phyloP scores from a whole-genome alignment of 257 asterid genomes.

The Scutellaria baicalensis region DNA sequence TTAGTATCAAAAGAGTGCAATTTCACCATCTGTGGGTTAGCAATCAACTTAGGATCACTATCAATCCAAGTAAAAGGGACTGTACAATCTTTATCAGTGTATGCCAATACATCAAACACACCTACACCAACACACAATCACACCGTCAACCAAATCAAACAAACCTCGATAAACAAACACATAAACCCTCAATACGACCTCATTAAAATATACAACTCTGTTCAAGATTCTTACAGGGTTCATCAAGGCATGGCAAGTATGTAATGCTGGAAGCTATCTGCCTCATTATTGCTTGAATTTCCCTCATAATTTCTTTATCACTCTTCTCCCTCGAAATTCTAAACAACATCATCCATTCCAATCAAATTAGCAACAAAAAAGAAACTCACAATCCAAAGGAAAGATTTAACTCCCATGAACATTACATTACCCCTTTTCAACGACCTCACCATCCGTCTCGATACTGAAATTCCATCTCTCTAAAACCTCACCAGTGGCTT shows the following conservation, averaged over 20 bases:
- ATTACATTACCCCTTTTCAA: slow-evolving; percentile 67
- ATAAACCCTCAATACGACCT: background rate
- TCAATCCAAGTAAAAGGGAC: slow-evolving; percentile 92
- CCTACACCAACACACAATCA: slow-evolving; percentile 28
- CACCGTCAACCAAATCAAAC: background rate
- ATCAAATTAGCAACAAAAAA: background rate
- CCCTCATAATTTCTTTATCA: slow-evolving; percentile 94
- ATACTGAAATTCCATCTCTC: slow-evolving; percentile 98
- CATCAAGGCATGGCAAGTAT: slow-evolving; percentile 93
- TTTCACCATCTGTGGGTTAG: slow-evolving; percentile 94
- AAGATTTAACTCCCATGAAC: no score
- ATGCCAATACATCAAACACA: slow-evolving; percentile 79
- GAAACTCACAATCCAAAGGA: background rate
- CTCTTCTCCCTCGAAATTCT: slow-evolving; percentile 87
- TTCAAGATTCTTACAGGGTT: slow-evolving; percentile 52
- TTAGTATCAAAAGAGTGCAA: slow-evolving; percentile 89
- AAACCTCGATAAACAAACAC: background rate
- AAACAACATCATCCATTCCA: slow-evolving; percentile 13
- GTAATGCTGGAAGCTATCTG: slow-evolving; percentile 96
- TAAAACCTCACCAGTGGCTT: slow-evolving; percentile 70
- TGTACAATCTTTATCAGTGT: slow-evolving; percentile 71
- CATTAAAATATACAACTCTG: background rate
- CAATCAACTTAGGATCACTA: slow-evolving; percentile 93
- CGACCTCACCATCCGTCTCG: slow-evolving; percentile 77
- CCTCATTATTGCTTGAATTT: slow-evolving; percentile 95